Percentiles rank a stretch among this genome's conserved stretches.
Conservation (phyloP, 169 alveolate species). For the Haemoproteus tartakovskyi region DNA sequence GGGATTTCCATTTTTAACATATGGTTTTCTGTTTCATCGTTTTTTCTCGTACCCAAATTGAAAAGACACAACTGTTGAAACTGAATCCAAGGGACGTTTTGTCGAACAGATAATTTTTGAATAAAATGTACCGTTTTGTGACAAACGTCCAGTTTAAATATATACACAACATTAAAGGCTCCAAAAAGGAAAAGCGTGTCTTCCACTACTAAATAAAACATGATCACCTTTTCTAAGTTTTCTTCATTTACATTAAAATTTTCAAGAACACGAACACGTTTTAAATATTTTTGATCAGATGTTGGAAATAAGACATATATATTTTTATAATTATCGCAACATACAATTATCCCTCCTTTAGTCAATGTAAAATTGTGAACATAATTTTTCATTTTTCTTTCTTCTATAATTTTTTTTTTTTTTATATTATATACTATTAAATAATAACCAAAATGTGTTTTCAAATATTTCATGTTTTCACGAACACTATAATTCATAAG, state of each 20-base stretch:
- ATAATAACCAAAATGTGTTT: slow-evolving; percentile 1
- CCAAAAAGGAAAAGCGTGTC: slow-evolving; percentile 7
- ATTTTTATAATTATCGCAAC: slow-evolving; percentile 40
- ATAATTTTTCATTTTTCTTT: slow-evolving; percentile 6
- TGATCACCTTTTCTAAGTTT: neutral
- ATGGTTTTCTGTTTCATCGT: neutral
- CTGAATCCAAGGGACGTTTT: too few species aligned
- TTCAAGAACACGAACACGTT: neutral
- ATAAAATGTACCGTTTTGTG: too few species aligned
- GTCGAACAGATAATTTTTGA: too few species aligned
- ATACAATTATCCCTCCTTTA: slow-evolving; percentile 3
- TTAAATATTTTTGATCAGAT: neutral
- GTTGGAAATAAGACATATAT: slow-evolving; percentile 29
- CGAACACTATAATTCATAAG: too few species aligned
- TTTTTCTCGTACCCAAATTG: neutral
- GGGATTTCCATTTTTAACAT: neutral
- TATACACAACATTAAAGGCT: slow-evolving; percentile 5
- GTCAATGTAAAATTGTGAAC: slow-evolving; percentile 6
- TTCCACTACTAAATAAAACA: slow-evolving; percentile 4
- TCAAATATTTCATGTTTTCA: neutral
- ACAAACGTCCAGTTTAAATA: too few species aligned
- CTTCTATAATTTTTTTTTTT: slow-evolving; percentile 25
- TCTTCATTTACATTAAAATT: slow-evolving; percentile 11
- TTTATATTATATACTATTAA: slow-evolving; percentile 16
- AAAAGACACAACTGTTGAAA: too few species aligned